phyloP scores from a whole-genome alignment of 768 basidiomycete genomes.

The Auricularia cornea region DNA sequence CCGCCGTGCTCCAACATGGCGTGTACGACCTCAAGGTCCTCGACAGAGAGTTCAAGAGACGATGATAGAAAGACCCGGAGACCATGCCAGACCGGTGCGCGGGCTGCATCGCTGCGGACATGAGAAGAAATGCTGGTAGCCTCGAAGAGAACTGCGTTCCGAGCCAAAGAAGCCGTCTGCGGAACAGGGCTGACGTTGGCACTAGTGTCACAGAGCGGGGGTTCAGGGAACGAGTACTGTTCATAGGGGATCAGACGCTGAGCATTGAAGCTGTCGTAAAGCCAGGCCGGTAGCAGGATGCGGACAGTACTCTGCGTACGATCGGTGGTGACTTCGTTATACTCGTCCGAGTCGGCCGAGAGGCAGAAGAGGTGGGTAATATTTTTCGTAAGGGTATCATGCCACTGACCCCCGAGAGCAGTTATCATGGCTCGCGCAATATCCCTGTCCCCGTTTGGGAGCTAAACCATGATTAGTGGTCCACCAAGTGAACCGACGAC shows the following conservation, averaged over 20 bases:
- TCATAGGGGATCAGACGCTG: conserved; percentile 15
- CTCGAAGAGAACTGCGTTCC: conserved; percentile 28
- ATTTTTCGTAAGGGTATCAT: conserved; percentile 66
- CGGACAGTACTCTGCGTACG: conserved; percentile 50
- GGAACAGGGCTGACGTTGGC: conserved; percentile 5
- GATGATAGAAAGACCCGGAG: conserved; percentile 53
- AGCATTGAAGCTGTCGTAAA: conserved; percentile 51
- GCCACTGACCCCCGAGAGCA: conserved; percentile 77
- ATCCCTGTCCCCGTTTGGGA: conserved; percentile 58
- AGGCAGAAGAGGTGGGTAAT: conserved; percentile 81
- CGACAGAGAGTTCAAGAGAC: conserved; percentile 44
- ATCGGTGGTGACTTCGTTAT: conserved; percentile 45
- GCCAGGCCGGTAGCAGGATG: conserved; percentile 86
- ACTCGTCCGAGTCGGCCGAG: conserved; percentile 41
- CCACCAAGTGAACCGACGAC: background rate
- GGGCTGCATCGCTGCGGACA: background rate
- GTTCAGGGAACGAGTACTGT: conserved; percentile 11
- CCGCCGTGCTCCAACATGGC: conserved; percentile 54
- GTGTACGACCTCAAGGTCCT: conserved; percentile 47
- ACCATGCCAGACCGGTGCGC: conserved; percentile 15
- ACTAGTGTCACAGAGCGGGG: conserved; percentile 9
- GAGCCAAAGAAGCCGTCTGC: too few species aligned
- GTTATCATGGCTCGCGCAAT: conserved; percentile 64
- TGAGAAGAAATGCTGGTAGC: conserved; percentile 17
- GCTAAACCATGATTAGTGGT: conserved; percentile 23